Evolutionary conservation across 139 green algal genomes (phyloP).

Genomic region (Protoeuglena noctilucae): DNA sequence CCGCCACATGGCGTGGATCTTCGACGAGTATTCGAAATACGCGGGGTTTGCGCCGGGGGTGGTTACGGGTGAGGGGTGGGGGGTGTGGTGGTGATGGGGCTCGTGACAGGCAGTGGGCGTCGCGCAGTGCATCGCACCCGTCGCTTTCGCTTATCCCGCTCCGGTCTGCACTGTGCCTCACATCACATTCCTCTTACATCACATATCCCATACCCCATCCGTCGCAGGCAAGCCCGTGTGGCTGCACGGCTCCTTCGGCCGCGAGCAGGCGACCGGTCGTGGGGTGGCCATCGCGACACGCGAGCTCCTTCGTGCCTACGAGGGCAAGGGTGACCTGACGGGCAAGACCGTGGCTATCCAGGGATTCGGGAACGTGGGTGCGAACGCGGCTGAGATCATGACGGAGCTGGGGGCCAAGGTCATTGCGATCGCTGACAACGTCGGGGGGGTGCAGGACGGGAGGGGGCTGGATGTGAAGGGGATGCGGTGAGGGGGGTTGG

Average conservation of each 20-base stretch:
- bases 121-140: too few relatives aligned
- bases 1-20: constrained; percentile 54
- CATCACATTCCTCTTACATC: too few relatives aligned
- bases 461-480: constrained; percentile 50
- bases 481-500: too few relatives aligned
- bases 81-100: too few relatives aligned
- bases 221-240: constrained; percentile 42
- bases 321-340: not conserved
- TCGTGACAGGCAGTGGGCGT: too few relatives aligned
- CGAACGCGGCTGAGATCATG: constrained; percentile 44
- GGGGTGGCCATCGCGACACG: constrained; percentile 57
- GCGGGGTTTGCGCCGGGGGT: constrained; percentile 62
- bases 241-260: constrained; percentile 65
- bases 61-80: constrained; percentile 66
- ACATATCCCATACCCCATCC: not conserved
- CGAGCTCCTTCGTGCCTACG: constrained; percentile 41
- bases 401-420: constrained; percentile 54
- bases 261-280: constrained; percentile 65
- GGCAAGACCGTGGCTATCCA: constrained; percentile 36
- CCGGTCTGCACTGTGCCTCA: too few relatives aligned
- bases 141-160: too few relatives aligned
- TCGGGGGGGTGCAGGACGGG: constrained; percentile 44
- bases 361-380: constrained; percentile 80
- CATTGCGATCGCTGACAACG: constrained; percentile 59
- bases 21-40: constrained; percentile 85